phyloP scores from a whole-genome alignment of 208 protist species.

The Tetramitus jugosus region DNA sequence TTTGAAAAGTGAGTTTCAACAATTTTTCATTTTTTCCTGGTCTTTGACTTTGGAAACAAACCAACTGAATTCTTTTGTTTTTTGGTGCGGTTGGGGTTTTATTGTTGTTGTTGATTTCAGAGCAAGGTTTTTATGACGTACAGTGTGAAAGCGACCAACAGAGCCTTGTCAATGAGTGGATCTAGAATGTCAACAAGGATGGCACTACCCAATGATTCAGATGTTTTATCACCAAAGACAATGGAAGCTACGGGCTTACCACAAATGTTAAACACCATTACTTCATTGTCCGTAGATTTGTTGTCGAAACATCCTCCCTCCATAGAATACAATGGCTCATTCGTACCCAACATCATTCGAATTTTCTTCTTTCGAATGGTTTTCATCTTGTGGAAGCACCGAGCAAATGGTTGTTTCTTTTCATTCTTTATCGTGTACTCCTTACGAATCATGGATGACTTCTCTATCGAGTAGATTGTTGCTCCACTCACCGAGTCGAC shows the following conservation, averaged over 20 bases:
- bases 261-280: conserved; percentile 17
- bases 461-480: conserved; percentile 25
- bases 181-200: conserved; percentile 8
- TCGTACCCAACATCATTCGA: conserved; percentile 23
- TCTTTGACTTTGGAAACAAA: too few relatives aligned
- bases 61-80: too few relatives aligned
- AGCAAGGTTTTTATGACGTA: conserved; percentile 24
- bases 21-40: too few relatives aligned
- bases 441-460: conserved; percentile 19
- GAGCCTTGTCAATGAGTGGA: neutral
- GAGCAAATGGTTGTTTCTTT: neutral
- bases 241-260: conserved; percentile 25
- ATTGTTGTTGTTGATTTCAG: too few relatives aligned
- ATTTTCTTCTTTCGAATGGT: conserved; percentile 31
- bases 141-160: conserved; percentile 5
- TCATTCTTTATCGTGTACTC: conserved; percentile 23
- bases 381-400: conserved; percentile 38
- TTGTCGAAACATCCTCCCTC: conserved; percentile 27
- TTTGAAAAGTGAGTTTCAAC: too few relatives aligned
- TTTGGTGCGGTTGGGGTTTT: too few relatives aligned
- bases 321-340: conserved; percentile 30
- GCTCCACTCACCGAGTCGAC: conserved; percentile 11
- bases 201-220: neutral
- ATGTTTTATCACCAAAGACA: conserved; percentile 7
- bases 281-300: conserved; percentile 30